Evolutionary conservation across 352 stramenopile genomes (phyloP), one percentile per base, ranked within the genome.

Genomic region (Phytophthora citrophthora): DNA sequence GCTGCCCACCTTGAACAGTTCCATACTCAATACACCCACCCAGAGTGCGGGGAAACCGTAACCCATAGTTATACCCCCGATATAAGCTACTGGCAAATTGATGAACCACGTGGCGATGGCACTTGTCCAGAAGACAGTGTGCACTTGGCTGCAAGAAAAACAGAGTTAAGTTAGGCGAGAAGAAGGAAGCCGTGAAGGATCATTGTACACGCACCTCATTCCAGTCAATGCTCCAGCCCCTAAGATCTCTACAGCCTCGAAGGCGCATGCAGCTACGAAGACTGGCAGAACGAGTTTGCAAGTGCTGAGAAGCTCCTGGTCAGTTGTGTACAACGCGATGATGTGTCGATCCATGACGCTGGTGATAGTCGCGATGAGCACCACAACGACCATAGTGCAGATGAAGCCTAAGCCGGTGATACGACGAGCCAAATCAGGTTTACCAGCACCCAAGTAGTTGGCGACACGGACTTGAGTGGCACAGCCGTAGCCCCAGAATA

Each of bases 401-500:
- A 71, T 38, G 7, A 92, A 79, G 0, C 83, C 86, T 5, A 94
- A 55, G 20, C 61, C 70, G 3, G 75, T 77, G 26, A 91, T 76
- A 27, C 70, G 62, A 43, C 90, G 72, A 9, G 86, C 82, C 23
- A 70, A 64, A 12, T 73, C 48, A 0, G 86, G 83, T 39, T 83
- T 69, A 1, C 76, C 77, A 5, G 86, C 84, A 5, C 84, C 84
- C 2, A 95, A 60, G 47, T 93, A 91, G 55, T 89, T 93, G 54
- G 84, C 86, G 23, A 93, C 82, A 23, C 84, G 83, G 36, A 90
- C 75, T 55, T 95, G 86, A 1, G 83, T 92, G 10, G 86, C 86
- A 45, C 83, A 94, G 40, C 78, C 86, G 45, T 90, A 94, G 11
- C 83, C 83, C 83, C 86, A 94, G 54, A 91, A 92, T 23, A 93